Percentiles rank a stretch among this genome's conserved stretches.
Evolutionary conservation across 2,329 filamentous ascomycete genomes (phyloP).

Genomic region (Penicillium sp.): DNA sequence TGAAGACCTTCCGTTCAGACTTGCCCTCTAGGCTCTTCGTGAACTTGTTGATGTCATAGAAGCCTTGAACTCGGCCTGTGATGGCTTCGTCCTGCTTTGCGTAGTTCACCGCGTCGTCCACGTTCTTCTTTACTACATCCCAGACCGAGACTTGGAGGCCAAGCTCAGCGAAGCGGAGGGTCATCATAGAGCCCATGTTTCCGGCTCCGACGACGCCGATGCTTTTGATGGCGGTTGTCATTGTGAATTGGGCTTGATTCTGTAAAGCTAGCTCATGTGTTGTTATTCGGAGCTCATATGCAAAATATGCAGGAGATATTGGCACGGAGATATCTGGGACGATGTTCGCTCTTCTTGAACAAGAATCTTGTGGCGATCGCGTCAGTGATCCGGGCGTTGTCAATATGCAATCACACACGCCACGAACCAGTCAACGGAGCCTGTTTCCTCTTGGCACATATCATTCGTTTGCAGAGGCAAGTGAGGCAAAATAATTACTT

Average conservation of each 20-base stretch:
- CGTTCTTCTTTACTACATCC: slow-evolving; percentile 34
- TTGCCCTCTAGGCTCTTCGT: slow-evolving; percentile 31
- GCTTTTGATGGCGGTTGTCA: slow-evolving; percentile 29
- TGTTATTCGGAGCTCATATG: no score
- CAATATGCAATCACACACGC: slow-evolving; percentile 15
- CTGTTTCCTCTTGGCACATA: not conserved
- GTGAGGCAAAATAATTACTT: not conserved
- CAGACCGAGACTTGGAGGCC: slow-evolving; percentile 40
- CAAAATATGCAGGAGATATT: not conserved
- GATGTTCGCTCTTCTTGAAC: slow-evolving; percentile 15
- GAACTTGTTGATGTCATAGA: slow-evolving; percentile 36
- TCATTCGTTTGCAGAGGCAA: not conserved
- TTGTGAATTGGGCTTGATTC: slow-evolving; percentile 4
- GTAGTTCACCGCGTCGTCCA: slow-evolving; percentile 30
- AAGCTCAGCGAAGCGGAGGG: slow-evolving; percentile 39
- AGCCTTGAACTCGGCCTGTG: slow-evolving; percentile 34
- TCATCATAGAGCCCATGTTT: slow-evolving; percentile 45
- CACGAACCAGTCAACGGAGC: not conserved
- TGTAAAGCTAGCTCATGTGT: not conserved
- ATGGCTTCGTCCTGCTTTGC: slow-evolving; percentile 21
- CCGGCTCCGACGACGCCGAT: slow-evolving; percentile 42
- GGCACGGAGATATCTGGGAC: no score
- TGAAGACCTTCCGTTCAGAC: slow-evolving; percentile 34
- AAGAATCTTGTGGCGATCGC: slow-evolving; percentile 16
- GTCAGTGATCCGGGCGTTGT: slow-evolving; percentile 6